phyloP scores from a whole-genome alignment of 352 stramenopile genomes.

The Phytopythium delawarense region DNA sequence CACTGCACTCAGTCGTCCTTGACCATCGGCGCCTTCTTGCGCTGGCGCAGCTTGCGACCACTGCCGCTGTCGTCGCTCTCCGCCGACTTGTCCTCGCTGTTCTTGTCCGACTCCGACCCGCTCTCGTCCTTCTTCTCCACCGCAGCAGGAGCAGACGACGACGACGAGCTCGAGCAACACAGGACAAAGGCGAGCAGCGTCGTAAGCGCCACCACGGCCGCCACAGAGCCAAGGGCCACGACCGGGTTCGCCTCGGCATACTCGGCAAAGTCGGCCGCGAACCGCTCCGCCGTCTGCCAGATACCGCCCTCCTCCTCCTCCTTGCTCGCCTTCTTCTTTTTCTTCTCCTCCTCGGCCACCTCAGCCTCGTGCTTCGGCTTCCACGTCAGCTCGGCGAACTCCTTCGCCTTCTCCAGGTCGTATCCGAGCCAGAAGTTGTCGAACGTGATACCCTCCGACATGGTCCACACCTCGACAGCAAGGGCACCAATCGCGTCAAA shows the following conservation, averaged over 20 bases:
- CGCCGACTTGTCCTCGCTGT: constrained; percentile 31
- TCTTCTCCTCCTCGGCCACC: constrained; percentile 44
- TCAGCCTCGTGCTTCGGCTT: constrained; percentile 70
- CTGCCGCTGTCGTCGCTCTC: constrained; percentile 27
- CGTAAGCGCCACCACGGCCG: constrained; percentile 34
- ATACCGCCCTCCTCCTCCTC: constrained; percentile 48
- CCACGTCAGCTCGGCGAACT: constrained; percentile 78
- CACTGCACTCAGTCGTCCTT: constrained; percentile 35
- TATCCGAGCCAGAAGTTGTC: constrained; percentile 93
- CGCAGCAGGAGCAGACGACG: constrained; percentile 10
- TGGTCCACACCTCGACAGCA: constrained; percentile 91
- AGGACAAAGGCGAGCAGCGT: constrained; percentile 50
- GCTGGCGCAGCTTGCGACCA: constrained; percentile 61
- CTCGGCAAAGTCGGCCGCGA: constrained; percentile 35
- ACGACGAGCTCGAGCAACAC: constrained; percentile 39
- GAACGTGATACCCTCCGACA: constrained; percentile 88
- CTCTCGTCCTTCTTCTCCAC: constrained; percentile 31
- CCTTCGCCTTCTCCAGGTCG: constrained; percentile 69
- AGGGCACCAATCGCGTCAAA: constrained; percentile 88
- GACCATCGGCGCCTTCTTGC: constrained; percentile 74
- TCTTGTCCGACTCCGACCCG: constrained; percentile 24
- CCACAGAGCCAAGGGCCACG: constrained; percentile 39
- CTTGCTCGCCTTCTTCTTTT: constrained; percentile 29
- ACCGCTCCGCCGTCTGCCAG: constrained; percentile 34
- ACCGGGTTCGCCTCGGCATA: constrained; percentile 60